Evolutionary conservation across 345 rosid genomes (phyloP).

Genomic region (Draba incana): DNA sequence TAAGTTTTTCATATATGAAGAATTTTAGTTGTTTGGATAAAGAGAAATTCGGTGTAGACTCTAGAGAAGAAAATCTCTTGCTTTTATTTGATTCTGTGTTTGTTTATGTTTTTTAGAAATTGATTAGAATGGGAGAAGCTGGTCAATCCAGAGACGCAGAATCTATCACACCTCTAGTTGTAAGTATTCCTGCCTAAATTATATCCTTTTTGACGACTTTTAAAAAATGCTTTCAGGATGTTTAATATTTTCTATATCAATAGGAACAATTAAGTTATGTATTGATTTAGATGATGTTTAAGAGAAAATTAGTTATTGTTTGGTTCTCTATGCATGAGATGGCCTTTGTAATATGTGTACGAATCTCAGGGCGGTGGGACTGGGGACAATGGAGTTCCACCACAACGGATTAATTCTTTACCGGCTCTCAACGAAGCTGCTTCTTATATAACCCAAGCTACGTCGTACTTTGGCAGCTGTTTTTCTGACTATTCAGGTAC

Average conservation of each 20-base stretch:
- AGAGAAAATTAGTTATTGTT: slow-evolving; percentile 2
- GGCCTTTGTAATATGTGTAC: slow-evolving; percentile 18
- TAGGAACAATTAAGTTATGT: neutral
- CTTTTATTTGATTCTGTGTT: slow-evolving; percentile 6
- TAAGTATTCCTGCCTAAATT: slow-evolving; percentile 35
- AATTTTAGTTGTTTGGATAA: neutral
- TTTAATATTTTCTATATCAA: neutral
- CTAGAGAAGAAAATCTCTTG: neutral
- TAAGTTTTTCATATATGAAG: neutral
- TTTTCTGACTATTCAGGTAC: slow-evolving; percentile 62
- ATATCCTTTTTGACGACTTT: slow-evolving; percentile 5
- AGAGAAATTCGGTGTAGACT: neutral
- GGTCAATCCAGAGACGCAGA: slow-evolving; percentile 44
- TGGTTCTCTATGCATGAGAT: slow-evolving; percentile 14
- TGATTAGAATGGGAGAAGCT: slow-evolving; percentile 50
- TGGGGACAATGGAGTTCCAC: slow-evolving; percentile 36
- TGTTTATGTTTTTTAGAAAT: slow-evolving; percentile 36
- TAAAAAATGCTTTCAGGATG: neutral
- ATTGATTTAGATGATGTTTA: neutral
- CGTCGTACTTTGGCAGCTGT: slow-evolving; percentile 57
- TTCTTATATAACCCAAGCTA: slow-evolving; percentile 59
- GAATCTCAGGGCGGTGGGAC: slow-evolving; percentile 33
- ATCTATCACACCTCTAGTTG: slow-evolving; percentile 43
- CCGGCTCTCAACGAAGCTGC: slow-evolving; percentile 63
- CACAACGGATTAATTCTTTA: slow-evolving; percentile 51